Conservation (phyloP, 306 rosid genomes). For the Morella rubra region DNA sequence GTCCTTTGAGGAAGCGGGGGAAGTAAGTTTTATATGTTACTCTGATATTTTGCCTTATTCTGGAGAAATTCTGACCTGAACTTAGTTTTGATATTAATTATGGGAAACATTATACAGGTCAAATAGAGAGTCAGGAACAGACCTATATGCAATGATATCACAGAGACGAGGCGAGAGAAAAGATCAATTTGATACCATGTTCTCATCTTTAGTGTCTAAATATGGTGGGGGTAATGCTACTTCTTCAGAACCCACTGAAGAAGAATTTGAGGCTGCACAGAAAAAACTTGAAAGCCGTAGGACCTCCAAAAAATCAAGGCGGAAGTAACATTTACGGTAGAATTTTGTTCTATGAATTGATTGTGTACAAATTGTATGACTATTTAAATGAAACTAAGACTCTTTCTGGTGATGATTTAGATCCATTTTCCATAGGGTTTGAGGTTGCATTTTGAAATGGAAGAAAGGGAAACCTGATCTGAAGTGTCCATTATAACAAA, state of each 20-base stretch:
- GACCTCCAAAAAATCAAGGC: slow-evolving; percentile 57
- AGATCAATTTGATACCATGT: slow-evolving; percentile 66
- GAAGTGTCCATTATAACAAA: no score
- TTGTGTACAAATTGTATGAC: background rate
- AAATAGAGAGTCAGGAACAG: slow-evolving; percentile 49
- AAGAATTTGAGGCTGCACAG: slow-evolving; percentile 82
- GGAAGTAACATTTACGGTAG: slow-evolving; percentile 37
- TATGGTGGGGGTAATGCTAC: slow-evolving; percentile 49
- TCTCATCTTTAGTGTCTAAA: slow-evolving; percentile 73
- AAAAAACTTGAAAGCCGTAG: slow-evolving; percentile 61
- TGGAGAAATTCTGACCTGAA: slow-evolving; percentile 6
- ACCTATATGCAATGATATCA: slow-evolving; percentile 62
- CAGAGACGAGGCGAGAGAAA: slow-evolving; percentile 67
- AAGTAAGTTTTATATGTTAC: slow-evolving; percentile 44
- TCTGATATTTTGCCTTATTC: slow-evolving; percentile 11
- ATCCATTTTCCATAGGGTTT: background rate
- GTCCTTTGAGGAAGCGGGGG: slow-evolving; percentile 57
- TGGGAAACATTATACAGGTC: slow-evolving; percentile 41
- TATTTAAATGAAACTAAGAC: background rate
- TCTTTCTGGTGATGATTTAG: background rate
- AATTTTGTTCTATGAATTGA: background rate
- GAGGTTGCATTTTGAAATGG: background rate
- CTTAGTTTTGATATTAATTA: background rate
- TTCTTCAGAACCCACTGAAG: slow-evolving; percentile 74
- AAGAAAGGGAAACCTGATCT: background rate